Evolutionary conservation across 2,329 filamentous ascomycete species (phyloP), one percentile per base, ranked within the genome.

Genomic region (Penicillium sp.): DNA sequence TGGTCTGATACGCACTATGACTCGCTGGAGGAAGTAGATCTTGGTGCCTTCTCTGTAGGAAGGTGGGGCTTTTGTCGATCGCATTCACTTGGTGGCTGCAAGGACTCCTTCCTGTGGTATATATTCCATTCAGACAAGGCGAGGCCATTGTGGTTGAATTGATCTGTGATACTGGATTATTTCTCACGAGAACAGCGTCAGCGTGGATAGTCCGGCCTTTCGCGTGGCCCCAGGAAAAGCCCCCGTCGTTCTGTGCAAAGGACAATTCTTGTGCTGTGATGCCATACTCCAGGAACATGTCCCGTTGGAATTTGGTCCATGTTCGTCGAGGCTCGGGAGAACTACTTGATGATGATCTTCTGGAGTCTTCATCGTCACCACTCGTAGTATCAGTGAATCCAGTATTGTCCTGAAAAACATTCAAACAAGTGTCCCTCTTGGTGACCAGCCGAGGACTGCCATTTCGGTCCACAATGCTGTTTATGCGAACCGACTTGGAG

Each of bases 401-500:
- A 12, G 26, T 31, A 13, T 30, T 14, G 22, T 16, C 25, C 6
- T 7, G 13, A 13, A 32, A 29, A 4, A 14, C 31, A 15, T 44
- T 25, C 13, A 34, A 17, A 6, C 18, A 32, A 25, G 31, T 34
- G 8, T 13, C 29, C n/a, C 12, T 27, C 20, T 41, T 27, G 8
- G 28, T 35, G 4, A 48, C 12, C 17, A 56, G 52, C 29, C 52
- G 52, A 23, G 63, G 63, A 36, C 62, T 66, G 23, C 63, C 63
- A 44, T 66, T 62, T 7, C 46, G 45, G 38, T 66, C 62, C 7
- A 66, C 62, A 12, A 59, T 57, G 4, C 46, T 53, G 16, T 36
- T 47, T 34, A 31, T 51, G 7, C 35, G 30, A 1, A 28, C 41
- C 6, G 32, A 32, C 7, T 37, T 39, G 15, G 30, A 32, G 17